Evolutionary conservation across 148 eudicot genomes (phyloP).

Genomic region (Heliosperma pusillum): DNA sequence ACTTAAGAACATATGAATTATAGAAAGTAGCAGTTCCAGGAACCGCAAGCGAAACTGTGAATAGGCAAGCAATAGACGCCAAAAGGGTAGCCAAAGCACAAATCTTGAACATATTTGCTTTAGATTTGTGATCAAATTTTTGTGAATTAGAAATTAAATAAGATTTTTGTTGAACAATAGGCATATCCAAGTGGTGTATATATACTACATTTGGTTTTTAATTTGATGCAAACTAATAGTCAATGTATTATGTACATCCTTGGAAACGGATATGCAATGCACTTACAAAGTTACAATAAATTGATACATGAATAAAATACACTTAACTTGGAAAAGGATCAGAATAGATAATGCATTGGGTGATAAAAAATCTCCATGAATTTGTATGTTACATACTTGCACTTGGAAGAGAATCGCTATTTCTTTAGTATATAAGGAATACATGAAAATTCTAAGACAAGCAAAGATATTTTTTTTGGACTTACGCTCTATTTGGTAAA

Average conservation of each 20-base stretch:
- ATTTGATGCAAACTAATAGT: not conserved
- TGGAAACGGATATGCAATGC: not conserved
- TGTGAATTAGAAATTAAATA: not conserved
- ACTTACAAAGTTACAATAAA: not conserved
- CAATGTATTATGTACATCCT: not conserved
- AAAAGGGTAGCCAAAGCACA: constrained; percentile 7
- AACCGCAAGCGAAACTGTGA: constrained; percentile 11
- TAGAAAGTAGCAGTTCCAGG: constrained; percentile 28
- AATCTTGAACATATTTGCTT: constrained; percentile 9
- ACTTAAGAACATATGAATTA: constrained; percentile 18
- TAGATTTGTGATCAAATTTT: not conserved
- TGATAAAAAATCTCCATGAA: not conserved
- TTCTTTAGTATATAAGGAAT: too few relatives aligned
- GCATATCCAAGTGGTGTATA: not conserved
- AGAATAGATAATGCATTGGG: not conserved
- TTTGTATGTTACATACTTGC: not conserved
- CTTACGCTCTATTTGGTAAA: too few relatives aligned
- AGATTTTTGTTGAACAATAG: not conserved
- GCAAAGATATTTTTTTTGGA: too few relatives aligned
- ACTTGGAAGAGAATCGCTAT: too few relatives aligned
- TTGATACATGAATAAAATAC: not conserved
- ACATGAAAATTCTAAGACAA: too few relatives aligned
- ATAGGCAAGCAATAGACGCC: constrained; percentile 10
- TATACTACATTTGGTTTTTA: not conserved
- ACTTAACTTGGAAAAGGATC: not conserved